Evolutionary conservation across 1,284 basidiomycete genomes (phyloP), one percentile per base, ranked within the genome.

Genomic region (Rugiboletus extremiorientalis): DNA sequence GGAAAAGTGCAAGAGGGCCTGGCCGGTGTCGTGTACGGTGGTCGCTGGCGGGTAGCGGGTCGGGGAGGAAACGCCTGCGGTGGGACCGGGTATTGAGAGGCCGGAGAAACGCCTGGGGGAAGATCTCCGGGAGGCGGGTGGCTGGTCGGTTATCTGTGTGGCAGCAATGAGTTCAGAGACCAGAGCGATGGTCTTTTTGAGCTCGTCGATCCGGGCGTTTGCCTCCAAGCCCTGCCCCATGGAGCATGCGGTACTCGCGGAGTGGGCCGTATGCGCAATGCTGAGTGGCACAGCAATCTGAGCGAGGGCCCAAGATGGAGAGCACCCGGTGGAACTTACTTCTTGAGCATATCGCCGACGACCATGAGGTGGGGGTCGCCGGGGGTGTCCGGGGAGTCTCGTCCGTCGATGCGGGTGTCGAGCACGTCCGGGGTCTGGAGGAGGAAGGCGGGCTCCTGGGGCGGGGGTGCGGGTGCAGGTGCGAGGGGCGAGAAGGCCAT

Each of bases 121-220:
- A 8, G 70, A 61, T 50, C 62, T 72, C 11, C 66, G 62, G 3
- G 69, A 63, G 50, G 61, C 58, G 37, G 71, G 63, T 20, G 69
- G 63, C 0, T 70, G 67, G 61, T 80, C 79, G 28, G 69, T 63
- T 40, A 82, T 68, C 61, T 76, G 72, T 45, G 79, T 79, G 56
- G 74, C 74, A 14, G 77, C 74, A 62, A 83, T 75, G 63, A 83
- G 76, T 48, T 81, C 77, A 20, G 79, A 76, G 23, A 83, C 79
- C 20, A 81, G 61, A 11, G 74, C 56, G 50, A 83, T 78, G 22
- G 77, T 79, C 69, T 74, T 79, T 65, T 71, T 78, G 62, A 82
- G 73, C 56, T 79, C 71, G 60, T 78, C 78, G 46, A 82, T 79
- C 50, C 77, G 73, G 52, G 70, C 74, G n/a, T 71, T 73, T 12